Base-by-base conservation (phyloP, 2,329 filamentous ascomycete genomes). In the Fusarium agapanthi region DNA sequence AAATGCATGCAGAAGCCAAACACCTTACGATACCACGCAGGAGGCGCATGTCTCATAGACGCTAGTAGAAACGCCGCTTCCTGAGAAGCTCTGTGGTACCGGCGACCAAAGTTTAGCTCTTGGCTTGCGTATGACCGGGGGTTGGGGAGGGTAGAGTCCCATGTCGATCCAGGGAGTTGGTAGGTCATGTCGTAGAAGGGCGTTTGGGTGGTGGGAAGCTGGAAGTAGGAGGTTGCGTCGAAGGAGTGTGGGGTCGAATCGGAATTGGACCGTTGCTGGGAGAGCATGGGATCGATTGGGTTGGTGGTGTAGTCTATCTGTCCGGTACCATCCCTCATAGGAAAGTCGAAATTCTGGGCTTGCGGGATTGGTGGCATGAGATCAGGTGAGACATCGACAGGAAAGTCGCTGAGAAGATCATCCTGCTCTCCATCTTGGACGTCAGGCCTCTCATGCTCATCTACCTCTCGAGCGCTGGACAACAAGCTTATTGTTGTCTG, bases 1-100 rank as follows among this genome's bases (percentile, higher is more conserved):
- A 66, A 66, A 22, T 66, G 63, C 48, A 66, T 18, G 4, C 63
- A 66, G 16, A 66, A 66, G 0, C 63, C 63, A 22, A 66, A 66
- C 0, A 65, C 61, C 16, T 43, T 66, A 2, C 40, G 44, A 20
- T 66, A 66, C 63, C 63, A 66, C 0, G 41, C 16, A 4, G 63
- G 50, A 18, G 63, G 63, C 1, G 63, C 34, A 20, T 66, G 37
- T 2, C 38, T 43, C 63, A 66, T 66, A 0, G 63, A 66, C 10
- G 63, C 61, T 2, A 66, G 43, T 1, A 66, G 63, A 12, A 44
- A 65, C 0, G 34, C 63, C 2, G 24, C 63, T 15, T 66, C 48
- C 6, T 65, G 61, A 4, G 63, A n/a, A 3, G 63, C 63, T 10
- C 63, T 20, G 8, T 66, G 63, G 10, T 58, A 58, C 2, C 63